Evolutionary conservation across 352 stramenopile genomes (phyloP), one percentile per base, ranked within the genome.

Genomic region (Globisporangium barbulae): DNA sequence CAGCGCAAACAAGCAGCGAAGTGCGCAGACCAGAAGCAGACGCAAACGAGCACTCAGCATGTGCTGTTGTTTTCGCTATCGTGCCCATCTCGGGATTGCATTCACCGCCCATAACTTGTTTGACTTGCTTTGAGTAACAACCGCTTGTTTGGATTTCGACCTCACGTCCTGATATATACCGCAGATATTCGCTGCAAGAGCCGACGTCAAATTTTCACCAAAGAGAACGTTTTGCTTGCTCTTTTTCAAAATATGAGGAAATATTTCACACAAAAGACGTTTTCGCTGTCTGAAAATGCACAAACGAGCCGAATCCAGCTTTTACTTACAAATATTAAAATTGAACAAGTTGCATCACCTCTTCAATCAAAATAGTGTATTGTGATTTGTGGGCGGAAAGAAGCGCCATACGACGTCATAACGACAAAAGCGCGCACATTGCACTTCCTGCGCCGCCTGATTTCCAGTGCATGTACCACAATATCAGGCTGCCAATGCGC

Each of bases 401-500:
- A 54, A 37, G 19, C 12, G 48, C 48, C 48, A 53, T 12, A 4
- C 1, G 10, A 10, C 19, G 15, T 47, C 41, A 1, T 22, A 9
- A 35, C 33, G 8, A 15, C 10, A 17, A 49, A 49, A 30, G n/a
- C 10, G 13, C 13, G 12, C 12, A 6, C 10, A 9, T 1, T 17
- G 31, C 33, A 7, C n/a, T 47, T 47, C 53, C 31, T 31, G 53
- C 35, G 3, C 5, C 7, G 15, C 53, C 53, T 60, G 53, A 60
- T 60, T 60, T 60, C 25, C 35, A 10, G 4, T 35, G 41, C 17
- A 21, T 25, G 35, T 25, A 50, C 53, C 53, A 33, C 53, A 19
- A 61, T 61, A 61, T 61, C 54, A 61, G 54, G 53, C 50, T 57
- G 50, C 42, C 50, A 52, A 60, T 25, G 49, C 17, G 53, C 21